Percentiles rank a stretch among this genome's conserved stretches.
Conservation (phyloP, 164 flowering plant genomes). For the Kingdonia uniflora region DNA sequence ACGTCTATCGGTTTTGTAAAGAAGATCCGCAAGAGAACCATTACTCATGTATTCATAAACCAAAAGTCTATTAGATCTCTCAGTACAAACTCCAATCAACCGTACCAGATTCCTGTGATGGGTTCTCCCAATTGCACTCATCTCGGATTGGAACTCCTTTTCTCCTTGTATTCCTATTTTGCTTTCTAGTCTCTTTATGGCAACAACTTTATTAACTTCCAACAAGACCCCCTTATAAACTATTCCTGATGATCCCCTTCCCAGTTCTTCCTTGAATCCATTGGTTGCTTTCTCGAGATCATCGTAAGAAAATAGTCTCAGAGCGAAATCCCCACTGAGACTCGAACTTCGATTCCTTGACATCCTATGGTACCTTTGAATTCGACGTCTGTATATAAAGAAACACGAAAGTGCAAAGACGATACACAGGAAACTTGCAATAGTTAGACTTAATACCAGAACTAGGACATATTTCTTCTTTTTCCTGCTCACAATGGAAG, state of each 20-base stretch:
- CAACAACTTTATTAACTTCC: neutral
- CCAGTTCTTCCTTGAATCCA: constrained; percentile 16
- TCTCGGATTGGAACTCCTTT: constrained; percentile 17
- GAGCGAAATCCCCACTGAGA: constrained; percentile 6
- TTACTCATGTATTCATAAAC: constrained; percentile 23
- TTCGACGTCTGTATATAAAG: neutral
- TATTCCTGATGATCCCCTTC: constrained; percentile 12
- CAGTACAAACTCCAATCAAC: constrained; percentile 13
- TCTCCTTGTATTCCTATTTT: constrained; percentile 11
- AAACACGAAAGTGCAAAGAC: constrained; percentile 2
- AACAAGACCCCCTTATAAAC: constrained; percentile 14
- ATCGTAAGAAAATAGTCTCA: constrained; percentile 11
- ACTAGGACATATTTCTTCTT: neutral
- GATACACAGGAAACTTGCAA: neutral
- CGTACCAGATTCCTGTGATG: constrained; percentile 17
- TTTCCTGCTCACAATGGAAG: too few species aligned
- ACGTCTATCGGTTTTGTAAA: constrained; percentile 4
- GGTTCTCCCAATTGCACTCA: constrained; percentile 13
- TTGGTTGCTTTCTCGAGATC: constrained; percentile 14
- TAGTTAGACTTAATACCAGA: neutral
- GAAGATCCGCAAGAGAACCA: constrained; percentile 16
- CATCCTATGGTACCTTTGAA: neutral
- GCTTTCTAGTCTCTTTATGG: constrained; percentile 14
- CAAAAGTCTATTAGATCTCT: constrained; percentile 9
- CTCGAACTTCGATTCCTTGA: neutral